Percentiles rank a stretch among this genome's conserved stretches.
phyloP scores from a whole-genome alignment of 306 rosid genomes.

The Quercus alba region DNA sequence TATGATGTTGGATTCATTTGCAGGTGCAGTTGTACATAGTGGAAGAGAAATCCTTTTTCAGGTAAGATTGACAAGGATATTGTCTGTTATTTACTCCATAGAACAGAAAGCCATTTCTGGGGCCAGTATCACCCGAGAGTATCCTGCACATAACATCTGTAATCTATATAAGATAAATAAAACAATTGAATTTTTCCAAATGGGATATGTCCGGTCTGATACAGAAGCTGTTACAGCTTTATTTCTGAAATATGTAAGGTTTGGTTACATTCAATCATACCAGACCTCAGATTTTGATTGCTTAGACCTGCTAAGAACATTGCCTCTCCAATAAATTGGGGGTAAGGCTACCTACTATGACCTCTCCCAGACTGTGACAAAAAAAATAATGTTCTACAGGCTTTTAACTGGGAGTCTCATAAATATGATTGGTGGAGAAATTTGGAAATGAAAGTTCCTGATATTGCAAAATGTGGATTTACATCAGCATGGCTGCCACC shows the following conservation, averaged over 20 bases:
- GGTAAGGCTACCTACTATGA: too few species aligned
- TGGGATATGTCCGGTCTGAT: background rate
- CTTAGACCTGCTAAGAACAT: constrained; percentile 1
- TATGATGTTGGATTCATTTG: constrained; percentile 16
- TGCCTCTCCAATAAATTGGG: too few species aligned
- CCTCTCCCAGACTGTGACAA: background rate
- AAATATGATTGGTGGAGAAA: constrained; percentile 76
- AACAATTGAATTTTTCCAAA: background rate
- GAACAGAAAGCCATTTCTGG: background rate
- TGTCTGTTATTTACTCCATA: background rate
- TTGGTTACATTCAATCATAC: constrained; percentile 4
- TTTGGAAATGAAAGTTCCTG: constrained; percentile 67
- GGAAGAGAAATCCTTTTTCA: constrained; percentile 87
- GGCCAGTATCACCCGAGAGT: background rate
- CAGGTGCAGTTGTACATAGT: constrained; percentile 51
- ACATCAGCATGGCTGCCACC: constrained; percentile 96
- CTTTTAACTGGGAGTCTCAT: constrained; percentile 92
- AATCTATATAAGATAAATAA: background rate
- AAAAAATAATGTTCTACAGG: constrained; percentile 42
- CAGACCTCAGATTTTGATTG: background rate
- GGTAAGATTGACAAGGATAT: constrained; percentile 40
- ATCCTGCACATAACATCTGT: background rate
- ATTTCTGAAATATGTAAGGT: background rate
- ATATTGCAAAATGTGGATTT: constrained; percentile 72
- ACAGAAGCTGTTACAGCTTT: background rate